Conservation (phyloP, 805 yeast species). For the Teunomyces stri region DNA sequence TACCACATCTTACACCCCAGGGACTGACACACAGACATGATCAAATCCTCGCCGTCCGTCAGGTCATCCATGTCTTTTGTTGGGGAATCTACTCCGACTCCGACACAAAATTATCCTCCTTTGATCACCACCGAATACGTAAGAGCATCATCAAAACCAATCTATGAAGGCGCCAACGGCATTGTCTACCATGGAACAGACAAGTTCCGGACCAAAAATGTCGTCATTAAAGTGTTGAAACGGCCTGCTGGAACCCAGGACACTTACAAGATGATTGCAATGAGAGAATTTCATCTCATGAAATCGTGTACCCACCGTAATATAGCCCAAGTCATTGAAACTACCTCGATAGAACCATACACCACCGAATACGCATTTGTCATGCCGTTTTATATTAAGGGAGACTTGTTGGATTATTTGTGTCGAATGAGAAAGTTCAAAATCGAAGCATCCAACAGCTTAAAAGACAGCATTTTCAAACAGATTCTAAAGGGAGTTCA, state of each 20-base stretch:
- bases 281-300: constrained; percentile 30
- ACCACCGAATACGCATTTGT: constrained; percentile 31
- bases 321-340: constrained; percentile 26
- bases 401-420: constrained; percentile 48
- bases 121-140: constrained; percentile 17
- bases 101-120: not conserved
- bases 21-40: not conserved
- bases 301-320: constrained; percentile 26
- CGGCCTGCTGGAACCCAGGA: constrained; percentile 8
- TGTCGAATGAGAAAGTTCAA: constrained; percentile 36
- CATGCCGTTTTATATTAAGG: constrained; percentile 42
- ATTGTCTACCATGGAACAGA: constrained; percentile 31
- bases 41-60: not conserved
- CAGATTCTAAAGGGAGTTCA: constrained; percentile 45
- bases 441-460: constrained; percentile 26
- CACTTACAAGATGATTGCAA: constrained; percentile 13
- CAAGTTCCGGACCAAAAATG: constrained; percentile 13
- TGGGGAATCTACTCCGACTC: not conserved
- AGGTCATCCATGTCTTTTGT: not conserved
- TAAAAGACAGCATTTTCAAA: constrained; percentile 47
- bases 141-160: constrained; percentile 25
- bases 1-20: not conserved
- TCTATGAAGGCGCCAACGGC: constrained; percentile 46
- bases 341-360: constrained; percentile 15
- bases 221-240: constrained; percentile 35